A percentile compares a stretch with the other conserved stretches of the same genome.
Evolutionary conservation across 1,139 yeast genomes (phyloP).

Genomic region (Diutina ranongensis): DNA sequence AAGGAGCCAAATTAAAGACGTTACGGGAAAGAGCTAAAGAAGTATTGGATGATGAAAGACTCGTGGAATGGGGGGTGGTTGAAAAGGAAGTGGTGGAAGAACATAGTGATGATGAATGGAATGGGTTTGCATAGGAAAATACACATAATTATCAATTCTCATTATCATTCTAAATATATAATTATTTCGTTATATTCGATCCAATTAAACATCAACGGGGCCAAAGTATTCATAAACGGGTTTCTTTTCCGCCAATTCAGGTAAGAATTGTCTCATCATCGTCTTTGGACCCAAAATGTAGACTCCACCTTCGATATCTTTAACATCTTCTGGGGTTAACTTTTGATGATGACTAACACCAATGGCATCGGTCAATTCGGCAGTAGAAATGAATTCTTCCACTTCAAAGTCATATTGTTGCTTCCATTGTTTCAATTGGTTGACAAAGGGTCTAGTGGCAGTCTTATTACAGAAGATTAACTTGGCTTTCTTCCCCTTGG

Average conservation of each 20-base stretch:
- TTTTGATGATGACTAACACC: background rate
- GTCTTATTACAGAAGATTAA: constrained; percentile 20
- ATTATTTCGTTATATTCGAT: background rate
- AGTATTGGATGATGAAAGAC: constrained; percentile 51
- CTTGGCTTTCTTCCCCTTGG: constrained; percentile 17
- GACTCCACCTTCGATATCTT: background rate
- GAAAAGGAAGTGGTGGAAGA: constrained; percentile 15
- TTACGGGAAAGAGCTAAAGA: constrained; percentile 58
- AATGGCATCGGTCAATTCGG: background rate
- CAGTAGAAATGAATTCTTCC: constrained; percentile 14
- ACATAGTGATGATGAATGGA: constrained; percentile 14
- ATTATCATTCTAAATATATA: too few species aligned
- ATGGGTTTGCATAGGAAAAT: constrained; percentile 9
- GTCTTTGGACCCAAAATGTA: constrained; percentile 1
- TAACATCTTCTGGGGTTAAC: background rate
- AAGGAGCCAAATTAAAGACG: constrained; percentile 45
- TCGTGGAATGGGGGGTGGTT: constrained; percentile 51
- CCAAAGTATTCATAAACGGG: constrained; percentile 4
- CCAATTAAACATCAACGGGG: constrained; percentile 1
- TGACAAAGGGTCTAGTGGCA: constrained; percentile 18
- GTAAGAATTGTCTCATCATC: constrained; percentile 3
- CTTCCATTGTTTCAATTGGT: constrained; percentile 14
- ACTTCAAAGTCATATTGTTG: constrained; percentile 13
- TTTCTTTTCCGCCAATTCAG: background rate
- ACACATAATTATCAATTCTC: background rate